phyloP scores from a whole-genome alignment of 768 basidiomycete species.

The Strobilomyces confusus region DNA sequence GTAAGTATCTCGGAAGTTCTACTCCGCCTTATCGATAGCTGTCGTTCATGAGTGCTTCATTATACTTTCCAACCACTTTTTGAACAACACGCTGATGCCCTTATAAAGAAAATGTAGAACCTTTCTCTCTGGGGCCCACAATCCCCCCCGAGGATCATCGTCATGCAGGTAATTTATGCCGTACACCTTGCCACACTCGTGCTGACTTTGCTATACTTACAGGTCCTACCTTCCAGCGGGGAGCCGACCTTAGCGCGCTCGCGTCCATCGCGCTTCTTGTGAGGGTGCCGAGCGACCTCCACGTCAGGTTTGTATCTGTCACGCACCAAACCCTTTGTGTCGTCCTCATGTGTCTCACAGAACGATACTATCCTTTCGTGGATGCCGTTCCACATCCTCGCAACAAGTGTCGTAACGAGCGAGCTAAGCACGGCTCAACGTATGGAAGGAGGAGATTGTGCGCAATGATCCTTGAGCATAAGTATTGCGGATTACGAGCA shows the following conservation, averaged over 20 bases:
- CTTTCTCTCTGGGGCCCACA: slow-evolving; percentile 30
- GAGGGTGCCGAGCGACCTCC: slow-evolving; percentile 56
- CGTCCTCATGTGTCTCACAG: slow-evolving; percentile 18
- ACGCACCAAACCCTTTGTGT: not conserved
- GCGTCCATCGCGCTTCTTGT: slow-evolving; percentile 75
- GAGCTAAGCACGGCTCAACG: slow-evolving; percentile 67
- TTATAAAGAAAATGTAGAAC: slow-evolving; percentile 30
- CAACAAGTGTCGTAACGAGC: slow-evolving; percentile 74
- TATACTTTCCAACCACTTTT: slow-evolving; percentile 14
- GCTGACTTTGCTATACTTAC: slow-evolving; percentile 9
- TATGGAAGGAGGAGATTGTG: slow-evolving; percentile 48
- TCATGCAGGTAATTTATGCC: slow-evolving; percentile 30
- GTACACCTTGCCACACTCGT: slow-evolving; percentile 9
- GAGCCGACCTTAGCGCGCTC: slow-evolving; percentile 49
- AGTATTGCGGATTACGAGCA: slow-evolving; percentile 7
- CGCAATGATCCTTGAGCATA: slow-evolving; percentile 17
- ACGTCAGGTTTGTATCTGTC: slow-evolving; percentile 39
- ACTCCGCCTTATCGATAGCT: slow-evolving; percentile 31
- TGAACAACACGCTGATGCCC: slow-evolving; percentile 19
- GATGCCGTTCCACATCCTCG: slow-evolving; percentile 61
- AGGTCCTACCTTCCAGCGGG: slow-evolving; percentile 39
- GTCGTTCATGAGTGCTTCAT: slow-evolving; percentile 14
- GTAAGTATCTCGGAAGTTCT: slow-evolving; percentile 23
- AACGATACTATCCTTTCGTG: slow-evolving; percentile 33
- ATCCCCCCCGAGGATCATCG: slow-evolving; percentile 28